A percentile compares a stretch with the other conserved stretches of the same genome.
Conservation (phyloP, 225 moss, liverwort and hornwort species). For the Straminergon stramineum region DNA sequence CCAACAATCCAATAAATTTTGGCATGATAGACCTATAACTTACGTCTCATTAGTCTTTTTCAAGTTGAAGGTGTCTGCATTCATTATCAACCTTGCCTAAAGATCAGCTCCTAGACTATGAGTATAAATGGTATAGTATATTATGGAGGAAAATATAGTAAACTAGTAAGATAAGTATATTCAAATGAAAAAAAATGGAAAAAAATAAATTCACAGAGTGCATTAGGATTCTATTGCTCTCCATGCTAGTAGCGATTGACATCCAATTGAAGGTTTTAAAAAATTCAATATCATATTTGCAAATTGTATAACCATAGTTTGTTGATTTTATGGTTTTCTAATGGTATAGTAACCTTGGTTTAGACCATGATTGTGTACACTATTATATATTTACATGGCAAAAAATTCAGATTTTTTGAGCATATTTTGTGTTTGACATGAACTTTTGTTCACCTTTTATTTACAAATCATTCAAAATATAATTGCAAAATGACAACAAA, state of each 20-base stretch:
- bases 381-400: too few relatives aligned
- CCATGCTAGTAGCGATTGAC: not conserved
- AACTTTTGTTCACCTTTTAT: not conserved
- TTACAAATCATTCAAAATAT: not conserved
- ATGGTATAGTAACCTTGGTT: not conserved
- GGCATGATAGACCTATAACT: not conserved
- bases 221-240: rapidly evolving
- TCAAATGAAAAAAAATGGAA: not conserved
- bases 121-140: not conserved
- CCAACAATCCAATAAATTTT: not conserved
- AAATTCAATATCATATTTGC: not conserved
- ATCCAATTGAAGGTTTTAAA: too few relatives aligned
- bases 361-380: not conserved
- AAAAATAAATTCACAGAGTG: too few relatives aligned
- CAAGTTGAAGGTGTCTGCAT: not conserved
- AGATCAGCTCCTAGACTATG: not conserved
- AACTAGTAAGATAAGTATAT: not conserved
- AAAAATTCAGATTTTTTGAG: not conserved
- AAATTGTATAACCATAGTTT: not conserved
- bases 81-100: not conserved
- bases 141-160: not conserved
- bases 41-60: not conserved
- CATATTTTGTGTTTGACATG: not conserved
- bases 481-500: not conserved
- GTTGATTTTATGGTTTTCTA: not conserved